These are phyloP conservation scores for Auriscalpium microsporum DNA, from an alignment of 768 basidiomycete genomes.

Conservation along the genomic window DNA sequence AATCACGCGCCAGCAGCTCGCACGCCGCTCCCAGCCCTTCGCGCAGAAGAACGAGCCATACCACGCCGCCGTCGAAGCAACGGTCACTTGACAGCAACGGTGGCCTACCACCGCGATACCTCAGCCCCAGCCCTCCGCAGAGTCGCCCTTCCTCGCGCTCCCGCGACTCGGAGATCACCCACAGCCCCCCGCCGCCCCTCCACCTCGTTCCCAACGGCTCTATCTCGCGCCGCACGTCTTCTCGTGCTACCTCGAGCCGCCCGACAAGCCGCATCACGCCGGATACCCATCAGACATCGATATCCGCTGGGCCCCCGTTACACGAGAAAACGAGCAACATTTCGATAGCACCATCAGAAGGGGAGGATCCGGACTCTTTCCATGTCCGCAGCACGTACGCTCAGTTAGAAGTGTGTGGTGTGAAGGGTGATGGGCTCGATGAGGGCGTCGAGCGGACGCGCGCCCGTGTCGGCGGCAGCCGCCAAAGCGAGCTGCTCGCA, in stretches of 20 bases:
- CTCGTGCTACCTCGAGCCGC: background rate
- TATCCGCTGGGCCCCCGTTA: conserved; percentile 6
- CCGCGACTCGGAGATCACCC: background rate
- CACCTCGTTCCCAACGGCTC: background rate
- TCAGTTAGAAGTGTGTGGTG: conserved; percentile 80
- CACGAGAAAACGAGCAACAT: conserved; percentile 31
- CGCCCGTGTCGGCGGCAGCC: conserved; percentile 49
- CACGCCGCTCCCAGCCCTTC: too few relatives aligned
- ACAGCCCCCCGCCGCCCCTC: background rate
- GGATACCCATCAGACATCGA: conserved; percentile 9
- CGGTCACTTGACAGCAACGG: background rate
- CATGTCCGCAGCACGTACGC: conserved; percentile 86
- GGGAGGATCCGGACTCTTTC: conserved; percentile 75
- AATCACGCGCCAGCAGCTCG: too few relatives aligned
- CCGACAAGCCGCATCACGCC: conserved; percentile 1
- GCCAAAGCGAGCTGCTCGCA: conserved; percentile 51
- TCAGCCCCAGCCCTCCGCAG: conserved; percentile 13
- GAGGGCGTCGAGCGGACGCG: conserved; percentile 92
- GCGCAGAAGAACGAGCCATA: background rate
- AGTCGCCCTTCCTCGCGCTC: conserved; percentile 10
- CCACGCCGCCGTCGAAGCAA: background rate
- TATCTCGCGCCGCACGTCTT: background rate
- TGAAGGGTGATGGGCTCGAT: conserved; percentile 89
- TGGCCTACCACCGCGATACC: conserved; percentile 5
- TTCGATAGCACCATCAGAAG: conserved; percentile 64